Evolutionary conservation across 129 eudicot genomes (phyloP).

Genomic region (Tanacetum coccineum): DNA sequence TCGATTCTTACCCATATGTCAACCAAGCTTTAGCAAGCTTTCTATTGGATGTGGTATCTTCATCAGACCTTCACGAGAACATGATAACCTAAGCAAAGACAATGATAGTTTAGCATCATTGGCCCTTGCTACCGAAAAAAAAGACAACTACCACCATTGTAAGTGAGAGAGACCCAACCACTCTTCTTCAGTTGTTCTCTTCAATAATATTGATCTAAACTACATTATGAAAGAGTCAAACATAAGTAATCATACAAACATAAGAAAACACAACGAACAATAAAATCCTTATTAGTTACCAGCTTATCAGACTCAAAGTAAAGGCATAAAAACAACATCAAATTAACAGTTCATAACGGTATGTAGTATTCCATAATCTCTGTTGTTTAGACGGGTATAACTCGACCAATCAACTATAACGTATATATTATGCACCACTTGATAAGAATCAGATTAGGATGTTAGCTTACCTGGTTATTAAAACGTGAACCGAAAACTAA

Average conservation of each 20-base stretch:
- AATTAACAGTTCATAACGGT: no score
- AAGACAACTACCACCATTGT: neutral
- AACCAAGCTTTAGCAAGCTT: constrained; percentile 94
- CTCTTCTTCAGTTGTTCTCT: constrained; percentile 83
- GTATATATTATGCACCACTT: no score
- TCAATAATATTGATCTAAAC: constrained; percentile 81
- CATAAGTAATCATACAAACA: constrained; percentile 6
- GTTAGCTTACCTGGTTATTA: no score
- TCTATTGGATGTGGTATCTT: constrained; percentile 86
- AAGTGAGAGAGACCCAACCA: constrained; percentile 36
- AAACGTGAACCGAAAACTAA: no score
- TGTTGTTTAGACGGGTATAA: no score
- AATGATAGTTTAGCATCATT: neutral
- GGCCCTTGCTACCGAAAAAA: constrained; percentile 3
- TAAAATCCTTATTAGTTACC: no score
- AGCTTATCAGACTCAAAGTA: no score
- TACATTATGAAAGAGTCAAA: constrained; percentile 31
- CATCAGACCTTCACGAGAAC: constrained; percentile 94
- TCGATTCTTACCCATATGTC: constrained; percentile 82
- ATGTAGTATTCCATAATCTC: no score
- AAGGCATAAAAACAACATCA: no score
- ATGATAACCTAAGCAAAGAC: constrained; percentile 66
- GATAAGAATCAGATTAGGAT: no score
- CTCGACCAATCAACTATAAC: no score
- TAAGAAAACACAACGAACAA: constrained; percentile 9